Conservation (phyloP, 768 basidiomycete species). For the Piloderma croceum region DNA sequence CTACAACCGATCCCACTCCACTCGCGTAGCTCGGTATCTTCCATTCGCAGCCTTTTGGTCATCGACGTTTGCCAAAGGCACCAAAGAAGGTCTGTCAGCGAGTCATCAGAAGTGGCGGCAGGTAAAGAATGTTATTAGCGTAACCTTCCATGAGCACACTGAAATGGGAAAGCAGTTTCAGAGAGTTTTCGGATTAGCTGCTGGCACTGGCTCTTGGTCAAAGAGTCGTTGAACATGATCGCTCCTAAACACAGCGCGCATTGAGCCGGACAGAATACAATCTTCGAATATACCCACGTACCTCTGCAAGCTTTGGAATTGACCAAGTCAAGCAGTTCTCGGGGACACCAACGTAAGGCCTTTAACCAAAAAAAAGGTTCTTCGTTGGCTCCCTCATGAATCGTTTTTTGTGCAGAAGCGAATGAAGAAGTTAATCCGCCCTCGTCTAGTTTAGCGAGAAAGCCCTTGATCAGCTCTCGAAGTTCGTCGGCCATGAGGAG, state of each 20-base stretch:
- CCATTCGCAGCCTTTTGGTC: no score
- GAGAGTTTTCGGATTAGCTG: conserved; percentile 63
- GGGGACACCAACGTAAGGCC: conserved; percentile 79
- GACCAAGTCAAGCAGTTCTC: conserved; percentile 71
- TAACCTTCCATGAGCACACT: conserved; percentile 95
- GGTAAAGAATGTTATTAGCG: background rate
- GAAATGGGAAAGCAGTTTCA: conserved; percentile 79
- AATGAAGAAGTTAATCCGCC: conserved; percentile 19
- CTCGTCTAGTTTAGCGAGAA: conserved; percentile 55
- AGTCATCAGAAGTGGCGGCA: conserved; percentile 1
- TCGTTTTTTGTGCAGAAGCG: conserved; percentile 3
- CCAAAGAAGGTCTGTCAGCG: conserved; percentile 46
- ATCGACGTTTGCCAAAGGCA: conserved; percentile 38
- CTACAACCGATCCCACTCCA: no score
- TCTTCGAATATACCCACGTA: conserved; percentile 28
- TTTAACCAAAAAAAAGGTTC: conserved; percentile 48
- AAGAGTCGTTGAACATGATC: conserved; percentile 91
- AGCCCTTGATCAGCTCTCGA: conserved; percentile 68
- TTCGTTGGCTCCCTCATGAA: background rate
- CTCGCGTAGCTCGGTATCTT: no score
- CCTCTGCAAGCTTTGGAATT: conserved; percentile 97
- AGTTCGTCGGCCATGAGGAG: conserved; percentile 67
- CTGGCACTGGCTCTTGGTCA: conserved; percentile 64
- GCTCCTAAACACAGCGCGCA: conserved; percentile 53
- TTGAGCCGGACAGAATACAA: background rate